These are phyloP conservation scores for Desmodesmus armatus DNA, from an alignment of 139 green algal genomes.

Conservation along the genomic window DNA sequence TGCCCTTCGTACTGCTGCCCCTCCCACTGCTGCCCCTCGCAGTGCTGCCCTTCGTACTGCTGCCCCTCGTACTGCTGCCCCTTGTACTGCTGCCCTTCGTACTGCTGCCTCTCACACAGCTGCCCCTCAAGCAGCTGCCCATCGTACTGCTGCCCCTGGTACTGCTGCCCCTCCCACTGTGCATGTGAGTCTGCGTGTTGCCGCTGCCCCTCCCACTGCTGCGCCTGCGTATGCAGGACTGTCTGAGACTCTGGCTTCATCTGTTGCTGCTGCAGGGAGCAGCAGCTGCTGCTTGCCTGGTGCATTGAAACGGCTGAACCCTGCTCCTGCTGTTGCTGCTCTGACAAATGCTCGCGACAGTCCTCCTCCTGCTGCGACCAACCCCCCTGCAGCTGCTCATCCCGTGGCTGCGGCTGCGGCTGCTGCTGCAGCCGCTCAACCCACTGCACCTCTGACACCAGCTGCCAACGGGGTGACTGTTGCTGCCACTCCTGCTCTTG, in stretches of 20 bases:
- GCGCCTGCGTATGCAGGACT: background rate
- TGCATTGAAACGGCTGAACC: too few species aligned
- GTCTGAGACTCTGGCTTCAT: background rate
- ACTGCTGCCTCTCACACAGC: too few species aligned
- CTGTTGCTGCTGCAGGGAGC: slow-evolving; percentile 9
- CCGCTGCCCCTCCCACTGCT: background rate
- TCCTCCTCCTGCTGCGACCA: background rate
- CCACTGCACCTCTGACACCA: background rate
- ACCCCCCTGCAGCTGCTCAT: slow-evolving; percentile 10
- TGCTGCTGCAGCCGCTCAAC: background rate
- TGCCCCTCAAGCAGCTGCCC: too few species aligned
- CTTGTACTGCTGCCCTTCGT: background rate
- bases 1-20: too few species aligned
- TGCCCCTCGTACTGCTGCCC: background rate
- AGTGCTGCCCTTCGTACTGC: too few species aligned
- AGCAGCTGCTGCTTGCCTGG: too few species aligned
- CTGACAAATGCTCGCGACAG: background rate
- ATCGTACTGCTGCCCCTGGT: slow-evolving; percentile 1
- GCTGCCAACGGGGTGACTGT: background rate
- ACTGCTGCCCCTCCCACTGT: background rate
- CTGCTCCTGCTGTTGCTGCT: slow-evolving; percentile 1
- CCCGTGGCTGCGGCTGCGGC: background rate
- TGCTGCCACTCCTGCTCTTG: background rate
- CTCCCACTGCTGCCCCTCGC: too few species aligned
- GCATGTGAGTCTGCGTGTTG: background rate